These are phyloP conservation scores for Lithospermum erythrorhizon DNA, from an alignment of 257 asterid species.

Conservation along the genomic window DNA sequence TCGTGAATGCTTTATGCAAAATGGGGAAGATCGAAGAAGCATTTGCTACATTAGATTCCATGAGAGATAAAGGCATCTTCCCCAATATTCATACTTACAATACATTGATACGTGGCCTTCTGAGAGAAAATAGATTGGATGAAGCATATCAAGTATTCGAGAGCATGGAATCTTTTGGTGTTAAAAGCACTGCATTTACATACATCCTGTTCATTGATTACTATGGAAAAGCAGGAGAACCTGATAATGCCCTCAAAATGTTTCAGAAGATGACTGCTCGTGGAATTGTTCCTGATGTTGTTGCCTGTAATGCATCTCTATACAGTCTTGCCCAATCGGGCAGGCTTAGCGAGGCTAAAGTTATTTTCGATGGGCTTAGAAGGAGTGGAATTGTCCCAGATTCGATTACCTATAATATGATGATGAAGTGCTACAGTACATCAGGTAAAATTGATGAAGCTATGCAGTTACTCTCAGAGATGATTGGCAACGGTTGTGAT, in stretches of 20 bases:
- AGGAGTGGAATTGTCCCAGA: slow-evolving; percentile 74
- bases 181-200: slow-evolving; percentile 50
- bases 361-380: slow-evolving; percentile 56
- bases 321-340: slow-evolving; percentile 70
- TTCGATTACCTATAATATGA: slow-evolving; percentile 83
- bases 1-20: slow-evolving; percentile 71
- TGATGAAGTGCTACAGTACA: slow-evolving; percentile 78
- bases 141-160: slow-evolving; percentile 60
- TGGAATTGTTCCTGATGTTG: slow-evolving; percentile 75
- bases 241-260: slow-evolving; percentile 68
- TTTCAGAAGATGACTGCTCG: slow-evolving; percentile 78
- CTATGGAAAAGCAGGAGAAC: slow-evolving; percentile 77
- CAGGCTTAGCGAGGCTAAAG: slow-evolving; percentile 68
- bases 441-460: slow-evolving; percentile 80
- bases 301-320: slow-evolving; percentile 75
- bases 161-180: slow-evolving; percentile 50
- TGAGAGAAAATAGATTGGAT: slow-evolving; percentile 42
- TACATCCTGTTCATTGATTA: slow-evolving; percentile 73
- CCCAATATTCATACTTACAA: slow-evolving; percentile 91
- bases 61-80: slow-evolving; percentile 48
- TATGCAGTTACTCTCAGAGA: slow-evolving; percentile 51
- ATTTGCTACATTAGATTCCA: slow-evolving; percentile 44
- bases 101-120: slow-evolving; percentile 73
- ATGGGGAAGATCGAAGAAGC: slow-evolving; percentile 61
- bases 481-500: slow-evolving; percentile 54